Conservation (phyloP, 2,329 filamentous ascomycete species). For the Ilyonectria robusta region DNA sequence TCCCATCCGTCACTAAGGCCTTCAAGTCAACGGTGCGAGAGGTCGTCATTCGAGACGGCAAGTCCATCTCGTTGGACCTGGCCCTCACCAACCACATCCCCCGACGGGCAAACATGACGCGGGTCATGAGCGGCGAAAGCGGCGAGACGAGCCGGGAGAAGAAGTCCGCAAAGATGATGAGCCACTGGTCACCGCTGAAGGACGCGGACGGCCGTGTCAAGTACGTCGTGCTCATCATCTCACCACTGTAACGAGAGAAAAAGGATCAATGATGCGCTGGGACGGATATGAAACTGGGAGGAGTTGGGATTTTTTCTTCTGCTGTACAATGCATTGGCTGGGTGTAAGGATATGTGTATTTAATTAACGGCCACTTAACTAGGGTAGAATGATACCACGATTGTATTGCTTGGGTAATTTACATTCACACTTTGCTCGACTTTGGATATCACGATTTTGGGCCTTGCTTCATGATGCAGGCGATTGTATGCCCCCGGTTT, state of each 20-base stretch:
- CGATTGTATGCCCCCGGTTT: too few relatives aligned
- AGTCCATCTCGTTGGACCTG: constrained; percentile 52
- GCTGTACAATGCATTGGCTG: constrained; percentile 18
- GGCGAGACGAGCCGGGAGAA: constrained; percentile 32
- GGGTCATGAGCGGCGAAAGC: constrained; percentile 33
- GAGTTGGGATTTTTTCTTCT: constrained; percentile 15
- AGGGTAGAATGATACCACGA: constrained; percentile 34
- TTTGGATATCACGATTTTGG: neutral
- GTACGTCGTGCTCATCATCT: constrained; percentile 43
- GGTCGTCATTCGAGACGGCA: constrained; percentile 53
- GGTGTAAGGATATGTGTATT: constrained; percentile 34
- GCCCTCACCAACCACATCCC: constrained; percentile 47
- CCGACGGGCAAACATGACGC: constrained; percentile 42
- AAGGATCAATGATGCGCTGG: neutral
- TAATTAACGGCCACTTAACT: constrained; percentile 25
- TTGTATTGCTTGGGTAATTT: constrained; percentile 13
- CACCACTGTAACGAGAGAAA: constrained; percentile 24
- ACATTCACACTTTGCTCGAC: constrained; percentile 1
- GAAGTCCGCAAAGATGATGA: constrained; percentile 46
- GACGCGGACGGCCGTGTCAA: constrained; percentile 43
- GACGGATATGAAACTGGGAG: constrained; percentile 4
- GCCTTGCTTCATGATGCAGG: neutral
- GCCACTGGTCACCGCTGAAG: constrained; percentile 49
- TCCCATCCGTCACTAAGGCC: constrained; percentile 58
- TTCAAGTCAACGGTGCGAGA: constrained; percentile 62